phyloP scores from a whole-genome alignment of 345 rosid genomes.

The Citrus inodora region DNA sequence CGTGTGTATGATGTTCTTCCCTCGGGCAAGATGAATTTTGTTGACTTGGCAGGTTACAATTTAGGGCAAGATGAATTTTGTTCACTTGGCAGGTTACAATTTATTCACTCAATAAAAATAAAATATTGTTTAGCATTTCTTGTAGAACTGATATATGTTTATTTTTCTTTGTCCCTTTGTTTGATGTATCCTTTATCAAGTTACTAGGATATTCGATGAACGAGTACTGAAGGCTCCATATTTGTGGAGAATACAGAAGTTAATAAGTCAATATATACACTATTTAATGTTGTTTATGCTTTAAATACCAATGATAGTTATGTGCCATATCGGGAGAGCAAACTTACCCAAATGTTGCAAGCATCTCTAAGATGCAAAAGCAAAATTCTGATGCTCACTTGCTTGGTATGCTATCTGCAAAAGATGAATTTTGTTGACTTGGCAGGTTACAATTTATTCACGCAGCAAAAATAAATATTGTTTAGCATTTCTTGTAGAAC shows the following conservation, averaged over 20 bases:
- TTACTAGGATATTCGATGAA: conserved; percentile 58
- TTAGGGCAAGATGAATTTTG: conserved; percentile 62
- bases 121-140: background rate
- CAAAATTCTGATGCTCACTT: conserved; percentile 51
- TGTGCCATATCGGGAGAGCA: conserved; percentile 77
- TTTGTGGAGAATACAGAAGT: conserved; percentile 44
- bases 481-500: too few species aligned
- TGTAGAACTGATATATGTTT: background rate
- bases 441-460: too few species aligned
- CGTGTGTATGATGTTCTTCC: conserved; percentile 13
- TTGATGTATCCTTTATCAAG: conserved; percentile 35
- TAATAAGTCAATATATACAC: conserved; percentile 65
- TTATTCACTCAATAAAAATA: background rate
- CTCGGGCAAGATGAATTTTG: conserved; percentile 61
- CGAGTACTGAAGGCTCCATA: conserved; percentile 28
- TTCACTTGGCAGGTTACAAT: conserved; percentile 62
- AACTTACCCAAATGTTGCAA: conserved; percentile 64
- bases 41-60: conserved; percentile 63
- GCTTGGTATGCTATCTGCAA: conserved; percentile 46
- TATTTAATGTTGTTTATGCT: conserved; percentile 65
- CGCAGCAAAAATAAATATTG: too few species aligned
- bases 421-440: too few species aligned
- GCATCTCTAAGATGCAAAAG: conserved; percentile 57
- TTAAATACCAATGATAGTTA: conserved; percentile 55
- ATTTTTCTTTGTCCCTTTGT: background rate